Evolutionary conservation across 2,329 filamentous ascomycete species (phyloP).

Genomic region (Didymella arachidicola): DNA sequence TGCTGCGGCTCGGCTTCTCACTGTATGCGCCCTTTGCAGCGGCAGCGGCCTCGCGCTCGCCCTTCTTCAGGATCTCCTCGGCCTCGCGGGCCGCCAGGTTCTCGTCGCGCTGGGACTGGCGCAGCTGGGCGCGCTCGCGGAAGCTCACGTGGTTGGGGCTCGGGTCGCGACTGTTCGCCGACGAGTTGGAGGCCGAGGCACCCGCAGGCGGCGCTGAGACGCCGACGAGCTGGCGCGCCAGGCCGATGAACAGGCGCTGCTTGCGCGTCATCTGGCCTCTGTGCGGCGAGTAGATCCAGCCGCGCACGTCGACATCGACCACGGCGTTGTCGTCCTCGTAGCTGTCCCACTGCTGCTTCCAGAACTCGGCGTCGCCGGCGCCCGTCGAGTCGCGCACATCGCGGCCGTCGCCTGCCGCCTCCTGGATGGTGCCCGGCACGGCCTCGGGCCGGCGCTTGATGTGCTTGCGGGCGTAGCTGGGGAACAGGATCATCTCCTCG

Average conservation of each 20-base stretch:
- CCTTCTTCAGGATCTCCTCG: conserved; percentile 75
- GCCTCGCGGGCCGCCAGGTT: conserved; percentile 78
- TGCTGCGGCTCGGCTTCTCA: conserved; percentile 64
- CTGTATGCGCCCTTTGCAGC: conserved; percentile 78
- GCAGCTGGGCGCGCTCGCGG: conserved; percentile 52
- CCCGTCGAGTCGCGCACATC: conserved; percentile 55
- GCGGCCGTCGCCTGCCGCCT: conserved; percentile 51
- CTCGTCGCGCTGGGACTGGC: conserved; percentile 64
- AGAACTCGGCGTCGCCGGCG: conserved; percentile 73
- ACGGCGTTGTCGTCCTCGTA: conserved; percentile 83
- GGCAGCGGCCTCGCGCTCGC: conserved; percentile 73
- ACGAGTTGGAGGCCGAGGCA: conserved; percentile 44
- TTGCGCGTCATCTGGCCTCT: conserved; percentile 84
- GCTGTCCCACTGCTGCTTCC: conserved; percentile 78
- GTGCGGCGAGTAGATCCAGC: conserved; percentile 92
- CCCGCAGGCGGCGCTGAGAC: conserved; percentile 71
- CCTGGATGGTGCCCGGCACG: conserved; percentile 49
- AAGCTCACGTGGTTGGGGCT: conserved; percentile 52
- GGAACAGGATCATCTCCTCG: conserved; percentile 94
- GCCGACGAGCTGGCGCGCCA: conserved; percentile 87
- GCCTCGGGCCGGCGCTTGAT: conserved; percentile 56
- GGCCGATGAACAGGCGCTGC: conserved; percentile 83
- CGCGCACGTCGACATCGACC: conserved; percentile 92
- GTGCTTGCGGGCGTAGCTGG: conserved; percentile 86
- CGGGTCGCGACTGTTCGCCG: conserved; percentile 55